Evolutionary conservation across 805 yeast species (phyloP).

Genomic region (Pichia californica): DNA sequence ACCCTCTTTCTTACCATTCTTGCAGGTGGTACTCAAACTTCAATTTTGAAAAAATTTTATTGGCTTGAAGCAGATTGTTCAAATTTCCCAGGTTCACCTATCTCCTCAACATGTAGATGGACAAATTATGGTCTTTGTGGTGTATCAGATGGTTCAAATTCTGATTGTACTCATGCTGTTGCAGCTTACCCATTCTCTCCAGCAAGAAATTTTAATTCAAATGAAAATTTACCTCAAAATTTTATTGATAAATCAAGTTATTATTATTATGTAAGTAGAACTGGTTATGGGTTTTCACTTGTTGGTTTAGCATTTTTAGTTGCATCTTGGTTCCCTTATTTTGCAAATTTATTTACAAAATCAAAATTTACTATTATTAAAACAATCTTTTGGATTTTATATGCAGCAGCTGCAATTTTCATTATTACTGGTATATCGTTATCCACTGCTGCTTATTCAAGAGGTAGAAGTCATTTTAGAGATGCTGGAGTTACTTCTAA

Average conservation of each 20-base stretch:
- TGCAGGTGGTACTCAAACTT: constrained; percentile 50
- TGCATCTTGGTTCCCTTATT: constrained; percentile 37
- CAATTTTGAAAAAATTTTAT: constrained; percentile 55
- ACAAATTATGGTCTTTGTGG: constrained; percentile 64
- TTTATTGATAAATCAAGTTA: constrained; percentile 44
- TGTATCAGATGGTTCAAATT: constrained; percentile 36
- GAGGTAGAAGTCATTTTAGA: constrained; percentile 44
- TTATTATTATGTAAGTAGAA: constrained; percentile 61
- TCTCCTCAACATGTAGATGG: constrained; percentile 56
- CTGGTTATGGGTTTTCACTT: constrained; percentile 58
- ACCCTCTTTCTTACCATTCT: constrained; percentile 58
- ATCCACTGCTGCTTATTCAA: constrained; percentile 49
- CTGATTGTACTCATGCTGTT: constrained; percentile 43
- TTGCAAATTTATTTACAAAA: constrained; percentile 12
- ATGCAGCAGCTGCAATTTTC: constrained; percentile 36
- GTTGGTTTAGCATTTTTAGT: constrained; percentile 51
- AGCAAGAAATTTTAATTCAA: constrained; percentile 55
- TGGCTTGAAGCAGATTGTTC: constrained; percentile 77
- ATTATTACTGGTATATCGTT: constrained; percentile 40
- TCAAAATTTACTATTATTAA: neutral
- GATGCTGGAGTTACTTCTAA: constrained; percentile 35
- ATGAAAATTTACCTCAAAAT: constrained; percentile 43
- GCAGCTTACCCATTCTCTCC: constrained; percentile 91
- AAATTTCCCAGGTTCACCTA: constrained; percentile 39
- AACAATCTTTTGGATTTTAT: constrained; percentile 8